Evolutionary conservation across 2,329 filamentous ascomycete species (phyloP).

Genomic region (Blastomyces parvus): DNA sequence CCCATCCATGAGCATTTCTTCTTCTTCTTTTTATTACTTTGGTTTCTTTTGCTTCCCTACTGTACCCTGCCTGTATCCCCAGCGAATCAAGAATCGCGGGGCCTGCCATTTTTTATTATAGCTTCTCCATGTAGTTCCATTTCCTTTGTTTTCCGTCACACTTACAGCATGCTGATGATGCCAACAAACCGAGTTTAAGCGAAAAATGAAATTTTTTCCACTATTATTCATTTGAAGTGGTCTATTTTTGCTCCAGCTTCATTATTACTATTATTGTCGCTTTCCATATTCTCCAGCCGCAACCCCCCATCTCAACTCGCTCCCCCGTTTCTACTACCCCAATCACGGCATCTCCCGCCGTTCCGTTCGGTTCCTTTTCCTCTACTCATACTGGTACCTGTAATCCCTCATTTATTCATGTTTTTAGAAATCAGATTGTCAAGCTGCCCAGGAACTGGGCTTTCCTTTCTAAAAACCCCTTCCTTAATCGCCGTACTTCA

Average conservation of each 20-base stretch:
- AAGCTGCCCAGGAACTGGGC: background rate
- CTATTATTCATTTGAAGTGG: background rate
- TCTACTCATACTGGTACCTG: background rate
- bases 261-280: background rate
- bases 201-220: background rate
- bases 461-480: background rate
- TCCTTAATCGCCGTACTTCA: background rate
- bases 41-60: background rate
- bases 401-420: background rate
- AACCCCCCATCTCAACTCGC: background rate
- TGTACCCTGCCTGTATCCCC: background rate
- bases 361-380: background rate
- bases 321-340: background rate
- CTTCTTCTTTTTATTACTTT: background rate
- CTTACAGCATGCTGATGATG: background rate
- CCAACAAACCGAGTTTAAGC: background rate
- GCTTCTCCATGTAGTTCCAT: background rate
- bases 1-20: slow-evolving; percentile 19
- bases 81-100: background rate
- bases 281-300: background rate
- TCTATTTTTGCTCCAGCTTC: background rate
- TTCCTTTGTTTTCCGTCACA: background rate
- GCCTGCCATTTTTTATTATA: background rate
- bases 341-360: background rate
- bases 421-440: background rate